Evolutionary conservation across 768 basidiomycete genomes (phyloP).

Genomic region (Suillus sp.): DNA sequence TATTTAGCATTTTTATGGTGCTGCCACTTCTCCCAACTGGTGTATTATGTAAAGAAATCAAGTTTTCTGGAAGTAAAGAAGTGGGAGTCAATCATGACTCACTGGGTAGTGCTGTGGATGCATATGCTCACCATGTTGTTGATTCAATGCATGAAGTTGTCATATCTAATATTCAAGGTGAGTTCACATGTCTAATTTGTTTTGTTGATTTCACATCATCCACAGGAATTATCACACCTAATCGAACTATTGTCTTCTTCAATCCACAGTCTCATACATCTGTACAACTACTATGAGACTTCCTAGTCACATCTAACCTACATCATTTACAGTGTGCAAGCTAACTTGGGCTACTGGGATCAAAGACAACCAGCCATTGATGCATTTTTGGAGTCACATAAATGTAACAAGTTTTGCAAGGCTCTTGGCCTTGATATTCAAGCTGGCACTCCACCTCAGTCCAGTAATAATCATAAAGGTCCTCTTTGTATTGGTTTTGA

Average conservation of each 20-base stretch:
- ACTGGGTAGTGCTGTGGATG: slow-evolving; percentile 24
- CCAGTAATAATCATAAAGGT: neutral
- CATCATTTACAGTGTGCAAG: neutral
- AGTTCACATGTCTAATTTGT: neutral
- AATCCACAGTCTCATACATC: slow-evolving; percentile 21
- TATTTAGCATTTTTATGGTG: neutral
- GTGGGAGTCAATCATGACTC: slow-evolving; percentile 16
- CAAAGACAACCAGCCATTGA: neutral
- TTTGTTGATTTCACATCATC: neutral
- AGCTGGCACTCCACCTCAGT: neutral
- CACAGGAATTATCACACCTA: slow-evolving; percentile 7
- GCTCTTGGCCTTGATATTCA: neutral
- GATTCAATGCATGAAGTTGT: slow-evolving; percentile 17
- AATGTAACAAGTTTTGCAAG: slow-evolving; percentile 12
- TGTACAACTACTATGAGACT: neutral
- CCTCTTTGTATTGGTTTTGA: neutral
- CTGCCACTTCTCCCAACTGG: slow-evolving; percentile 2
- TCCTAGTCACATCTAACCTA: neutral
- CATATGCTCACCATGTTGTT: slow-evolving; percentile 27
- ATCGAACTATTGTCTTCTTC: slow-evolving; percentile 11
- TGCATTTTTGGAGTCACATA: neutral
- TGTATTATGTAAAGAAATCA: slow-evolving; percentile 7
- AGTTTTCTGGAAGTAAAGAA: slow-evolving; percentile 22
- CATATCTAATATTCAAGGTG: slow-evolving; percentile 28
- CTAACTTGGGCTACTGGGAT: slow-evolving; percentile 10